Evolutionary conservation across 2,329 filamentous ascomycete species (phyloP).

Genomic region (Aspergillus aculeatinus): DNA sequence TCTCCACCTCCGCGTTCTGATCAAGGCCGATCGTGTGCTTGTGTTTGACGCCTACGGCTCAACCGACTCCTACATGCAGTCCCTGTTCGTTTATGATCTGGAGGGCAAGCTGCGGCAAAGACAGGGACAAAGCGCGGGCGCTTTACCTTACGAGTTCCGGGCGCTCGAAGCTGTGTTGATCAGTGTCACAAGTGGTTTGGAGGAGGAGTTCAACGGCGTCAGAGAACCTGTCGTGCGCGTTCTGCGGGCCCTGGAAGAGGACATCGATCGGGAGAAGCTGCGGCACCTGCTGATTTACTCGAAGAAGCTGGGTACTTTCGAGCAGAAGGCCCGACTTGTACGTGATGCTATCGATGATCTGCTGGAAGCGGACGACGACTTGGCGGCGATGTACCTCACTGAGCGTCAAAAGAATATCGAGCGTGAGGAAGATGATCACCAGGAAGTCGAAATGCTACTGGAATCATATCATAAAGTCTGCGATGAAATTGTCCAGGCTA

Average conservation of each 20-base stretch:
- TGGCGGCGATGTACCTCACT: slow-evolving; percentile 91
- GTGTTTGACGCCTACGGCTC: slow-evolving; percentile 96
- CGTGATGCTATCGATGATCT: slow-evolving; percentile 93
- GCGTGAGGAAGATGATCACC: slow-evolving; percentile 80
- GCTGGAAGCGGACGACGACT: slow-evolving; percentile 91
- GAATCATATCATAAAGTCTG: slow-evolving; percentile 98
- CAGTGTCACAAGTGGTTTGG: slow-evolving; percentile 85
- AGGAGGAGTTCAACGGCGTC: slow-evolving; percentile 92
- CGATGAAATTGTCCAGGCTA: slow-evolving; percentile 95
- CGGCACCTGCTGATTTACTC: slow-evolving; percentile 87
- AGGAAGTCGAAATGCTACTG: slow-evolving; percentile 93
- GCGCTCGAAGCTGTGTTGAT: slow-evolving; percentile 93
- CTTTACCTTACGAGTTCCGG: slow-evolving; percentile 90
- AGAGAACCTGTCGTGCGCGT: slow-evolving; percentile 89
- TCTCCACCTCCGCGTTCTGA: slow-evolving; percentile 91
- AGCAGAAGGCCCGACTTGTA: slow-evolving; percentile 92
- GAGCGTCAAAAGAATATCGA: slow-evolving; percentile 76
- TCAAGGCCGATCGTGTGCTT: slow-evolving; percentile 90
- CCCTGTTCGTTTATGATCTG: slow-evolving; percentile 95
- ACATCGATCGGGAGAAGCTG: slow-evolving; percentile 93
- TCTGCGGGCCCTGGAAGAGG: slow-evolving; percentile 86
- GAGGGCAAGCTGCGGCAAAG: slow-evolving; percentile 90
- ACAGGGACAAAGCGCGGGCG: slow-evolving; percentile 50
- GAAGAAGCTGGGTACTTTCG: slow-evolving; percentile 93
- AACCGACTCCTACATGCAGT: slow-evolving; percentile 91